A percentile compares a stretch with the other conserved stretches of the same genome.
These are phyloP conservation scores for Plasmodium fragile DNA, from an alignment of 169 alveolate species.

Conservation along the genomic window DNA sequence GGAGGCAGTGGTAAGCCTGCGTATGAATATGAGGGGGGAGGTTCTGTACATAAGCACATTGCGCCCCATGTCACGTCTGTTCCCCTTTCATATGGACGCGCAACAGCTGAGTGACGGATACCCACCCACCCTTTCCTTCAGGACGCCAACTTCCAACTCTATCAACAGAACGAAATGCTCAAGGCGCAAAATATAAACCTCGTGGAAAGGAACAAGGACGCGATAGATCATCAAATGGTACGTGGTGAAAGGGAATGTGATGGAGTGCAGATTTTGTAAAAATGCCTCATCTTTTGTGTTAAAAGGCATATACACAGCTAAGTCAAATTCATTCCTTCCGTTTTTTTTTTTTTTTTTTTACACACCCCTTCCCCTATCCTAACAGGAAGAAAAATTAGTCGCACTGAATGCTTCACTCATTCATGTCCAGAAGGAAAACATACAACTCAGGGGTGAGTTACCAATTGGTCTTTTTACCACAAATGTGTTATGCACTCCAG, in stretches of 20 bases:
- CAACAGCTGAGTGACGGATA: background rate
- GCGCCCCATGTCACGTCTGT: background rate
- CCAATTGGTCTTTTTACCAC: background rate
- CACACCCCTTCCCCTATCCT: background rate
- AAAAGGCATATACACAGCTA: background rate
- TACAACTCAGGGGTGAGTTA: slow-evolving; percentile 19
- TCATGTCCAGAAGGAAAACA: slow-evolving; percentile 56
- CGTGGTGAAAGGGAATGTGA: background rate
- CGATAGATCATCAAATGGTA: slow-evolving; percentile 40
- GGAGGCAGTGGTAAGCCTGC: slow-evolving; percentile 59
- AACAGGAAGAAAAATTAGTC: slow-evolving; percentile 22
- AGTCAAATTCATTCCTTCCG: background rate
- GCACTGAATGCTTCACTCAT: slow-evolving; percentile 48
- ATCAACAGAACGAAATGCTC: slow-evolving; percentile 74
- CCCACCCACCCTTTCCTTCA: background rate
- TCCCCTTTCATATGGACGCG: background rate
- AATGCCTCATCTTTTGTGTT: background rate
- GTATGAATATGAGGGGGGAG: background rate
- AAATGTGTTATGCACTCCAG: background rate
- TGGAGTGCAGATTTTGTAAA: background rate
- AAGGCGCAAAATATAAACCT: slow-evolving; percentile 56
- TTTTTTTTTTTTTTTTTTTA: background rate
- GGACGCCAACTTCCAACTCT: slow-evolving; percentile 69
- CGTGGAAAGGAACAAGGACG: slow-evolving; percentile 62
- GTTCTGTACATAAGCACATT: background rate